Conservation (phyloP, 1,139 yeast species). For the Debaryomyces fabryi region DNA sequence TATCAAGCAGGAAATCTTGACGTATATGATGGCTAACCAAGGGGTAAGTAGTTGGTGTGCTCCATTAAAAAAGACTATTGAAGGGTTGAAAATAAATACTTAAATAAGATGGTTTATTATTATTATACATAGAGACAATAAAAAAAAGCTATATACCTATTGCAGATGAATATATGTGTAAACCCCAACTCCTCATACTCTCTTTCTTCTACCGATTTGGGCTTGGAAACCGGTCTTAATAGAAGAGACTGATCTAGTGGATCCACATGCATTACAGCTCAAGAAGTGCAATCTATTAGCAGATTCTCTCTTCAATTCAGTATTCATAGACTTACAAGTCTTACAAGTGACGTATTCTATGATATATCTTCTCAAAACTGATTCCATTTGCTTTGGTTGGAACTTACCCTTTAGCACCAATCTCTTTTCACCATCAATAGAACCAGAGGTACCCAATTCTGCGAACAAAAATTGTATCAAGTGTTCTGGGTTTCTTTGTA, state of each 20-base stretch:
- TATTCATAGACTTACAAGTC: constrained; percentile 97
- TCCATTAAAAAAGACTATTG: constrained; percentile 55
- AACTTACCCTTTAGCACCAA: constrained; percentile 96
- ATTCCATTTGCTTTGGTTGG: constrained; percentile 97
- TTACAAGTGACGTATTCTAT: constrained; percentile 97
- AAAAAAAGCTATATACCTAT: constrained; percentile 7
- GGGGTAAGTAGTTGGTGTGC: constrained; percentile 61
- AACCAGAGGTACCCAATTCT: constrained; percentile 99
- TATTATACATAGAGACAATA: constrained; percentile 14
- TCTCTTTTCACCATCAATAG: constrained; percentile 97
- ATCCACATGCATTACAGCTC: constrained; percentile 98
- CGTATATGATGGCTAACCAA: constrained; percentile 52
- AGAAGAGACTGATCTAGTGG: constrained; percentile 94
- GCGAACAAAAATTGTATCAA: constrained; percentile 96
- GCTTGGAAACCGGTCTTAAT: constrained; percentile 99
- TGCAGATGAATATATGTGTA: constrained; percentile 1
- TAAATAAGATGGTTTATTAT: constrained; percentile 8
- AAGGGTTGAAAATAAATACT: constrained; percentile 17
- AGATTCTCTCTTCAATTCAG: constrained; percentile 91
- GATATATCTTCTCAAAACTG: constrained; percentile 93
- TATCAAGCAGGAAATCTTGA: constrained; percentile 33
- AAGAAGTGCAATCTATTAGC: constrained; percentile 95
- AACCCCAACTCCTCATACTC: constrained; percentile 11
- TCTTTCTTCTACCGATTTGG: constrained; percentile 79
- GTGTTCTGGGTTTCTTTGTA: constrained; percentile 97